These are phyloP conservation scores for Mycosphaerella arachidis DNA, from an alignment of 2,329 filamentous ascomycete species.

Conservation along the genomic window DNA sequence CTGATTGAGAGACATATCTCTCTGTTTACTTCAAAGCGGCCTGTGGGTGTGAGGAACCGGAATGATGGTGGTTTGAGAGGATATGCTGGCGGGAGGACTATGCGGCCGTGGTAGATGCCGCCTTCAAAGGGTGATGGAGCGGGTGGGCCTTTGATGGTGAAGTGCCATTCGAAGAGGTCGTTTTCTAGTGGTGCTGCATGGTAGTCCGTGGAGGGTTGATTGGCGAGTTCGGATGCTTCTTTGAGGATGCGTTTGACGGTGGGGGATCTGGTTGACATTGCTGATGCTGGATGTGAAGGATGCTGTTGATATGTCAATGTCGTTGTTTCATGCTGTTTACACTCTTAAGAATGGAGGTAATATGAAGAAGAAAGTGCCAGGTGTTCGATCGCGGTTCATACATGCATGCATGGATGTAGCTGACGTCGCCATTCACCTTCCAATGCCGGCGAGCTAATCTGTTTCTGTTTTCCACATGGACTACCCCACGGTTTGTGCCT, in stretches of 20 bases:
- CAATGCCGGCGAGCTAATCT: background rate
- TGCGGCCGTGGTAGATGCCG: slow-evolving; percentile 93
- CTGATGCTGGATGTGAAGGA: background rate
- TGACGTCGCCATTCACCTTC: background rate
- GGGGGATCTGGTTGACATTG: slow-evolving; percentile 69
- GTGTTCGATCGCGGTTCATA: background rate
- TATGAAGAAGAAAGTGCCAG: background rate
- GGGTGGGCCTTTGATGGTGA: slow-evolving; percentile 88
- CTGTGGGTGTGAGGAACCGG: slow-evolving; percentile 86
- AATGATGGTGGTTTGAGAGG: slow-evolving; percentile 91
- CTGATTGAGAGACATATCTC: slow-evolving; percentile 94
- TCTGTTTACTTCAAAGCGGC: slow-evolving; percentile 91
- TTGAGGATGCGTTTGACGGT: slow-evolving; percentile 84
- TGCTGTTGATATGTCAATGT: background rate
- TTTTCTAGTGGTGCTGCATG: slow-evolving; percentile 77
- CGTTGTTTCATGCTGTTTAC: background rate
- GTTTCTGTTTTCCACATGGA: background rate
- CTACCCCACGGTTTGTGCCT: background rate
- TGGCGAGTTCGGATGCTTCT: slow-evolving; percentile 82
- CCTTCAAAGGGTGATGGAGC: slow-evolving; percentile 68
- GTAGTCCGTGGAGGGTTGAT: slow-evolving; percentile 77
- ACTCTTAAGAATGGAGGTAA: background rate
- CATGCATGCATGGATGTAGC: background rate
- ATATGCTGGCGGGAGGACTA: slow-evolving; percentile 83
- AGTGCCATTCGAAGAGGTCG: slow-evolving; percentile 98